phyloP scores from a whole-genome alignment of 2,329 filamentous ascomycete species.

The Hymenoscyphus occultus region DNA sequence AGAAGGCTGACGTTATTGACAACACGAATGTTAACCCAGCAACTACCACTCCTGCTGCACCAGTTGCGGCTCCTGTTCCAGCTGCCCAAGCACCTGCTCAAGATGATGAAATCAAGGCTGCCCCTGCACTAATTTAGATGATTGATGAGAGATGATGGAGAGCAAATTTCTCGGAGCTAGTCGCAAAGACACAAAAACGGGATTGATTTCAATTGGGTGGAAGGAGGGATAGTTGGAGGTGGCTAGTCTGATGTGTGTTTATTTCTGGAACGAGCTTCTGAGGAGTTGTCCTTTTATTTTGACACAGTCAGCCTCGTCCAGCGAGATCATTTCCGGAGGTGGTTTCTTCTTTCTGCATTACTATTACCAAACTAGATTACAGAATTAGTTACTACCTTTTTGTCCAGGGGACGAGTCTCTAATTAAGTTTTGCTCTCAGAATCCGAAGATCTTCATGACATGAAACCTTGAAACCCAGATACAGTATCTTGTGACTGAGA shows the following conservation, averaged over 20 bases:
- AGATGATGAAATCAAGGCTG: constrained; percentile 27
- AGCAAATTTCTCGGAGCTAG: neutral
- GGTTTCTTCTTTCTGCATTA: neutral
- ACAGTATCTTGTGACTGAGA: too few species aligned
- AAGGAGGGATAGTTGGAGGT: neutral
- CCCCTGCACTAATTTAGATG: constrained; percentile 24
- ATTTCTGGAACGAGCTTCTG: neutral
- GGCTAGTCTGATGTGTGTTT: neutral
- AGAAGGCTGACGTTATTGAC: constrained; percentile 37
- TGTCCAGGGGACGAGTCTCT: neutral
- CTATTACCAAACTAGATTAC: neutral
- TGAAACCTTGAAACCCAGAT: too few species aligned
- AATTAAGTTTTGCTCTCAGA: too few species aligned
- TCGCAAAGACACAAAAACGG: neutral
- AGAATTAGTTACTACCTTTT: neutral
- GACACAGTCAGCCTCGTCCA: neutral
- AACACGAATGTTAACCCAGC: constrained; percentile 33
- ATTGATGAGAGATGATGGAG: neutral
- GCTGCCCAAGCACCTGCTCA: constrained; percentile 14
- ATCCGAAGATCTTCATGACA: too few species aligned
- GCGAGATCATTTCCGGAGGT: neutral
- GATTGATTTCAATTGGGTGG: neutral
- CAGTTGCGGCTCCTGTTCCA: constrained; percentile 14
- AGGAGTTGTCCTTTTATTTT: neutral
- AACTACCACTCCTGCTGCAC: constrained; percentile 27